Evolutionary conservation across 164 flowering plant species (phyloP).

Genomic region (Vitis labrusca): DNA sequence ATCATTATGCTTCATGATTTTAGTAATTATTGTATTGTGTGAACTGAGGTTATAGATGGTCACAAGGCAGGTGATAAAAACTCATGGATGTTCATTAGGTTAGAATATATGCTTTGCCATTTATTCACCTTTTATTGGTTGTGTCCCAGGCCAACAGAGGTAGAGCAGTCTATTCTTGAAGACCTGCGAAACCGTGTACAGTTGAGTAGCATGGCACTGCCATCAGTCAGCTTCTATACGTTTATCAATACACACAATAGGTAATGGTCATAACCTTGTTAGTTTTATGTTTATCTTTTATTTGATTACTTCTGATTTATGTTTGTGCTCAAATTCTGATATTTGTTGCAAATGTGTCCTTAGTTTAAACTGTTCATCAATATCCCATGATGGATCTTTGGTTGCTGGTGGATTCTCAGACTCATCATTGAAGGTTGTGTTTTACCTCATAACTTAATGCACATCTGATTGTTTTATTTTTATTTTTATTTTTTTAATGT

Average conservation of each 20-base stretch:
- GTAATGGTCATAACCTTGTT: slow-evolving; percentile 31
- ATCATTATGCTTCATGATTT: too few relatives aligned
- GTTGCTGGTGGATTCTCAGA: slow-evolving; percentile 99
- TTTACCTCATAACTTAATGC: not conserved
- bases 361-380: slow-evolving; percentile 87
- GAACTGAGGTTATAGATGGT: too few relatives aligned
- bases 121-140: slow-evolving; percentile 3
- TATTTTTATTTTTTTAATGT: not conserved
- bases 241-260: slow-evolving; percentile 87
- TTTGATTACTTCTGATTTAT: slow-evolving; percentile 1
- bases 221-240: slow-evolving; percentile 94
- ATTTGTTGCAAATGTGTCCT: slow-evolving; percentile 11
- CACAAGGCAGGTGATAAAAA: too few relatives aligned
- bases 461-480: not conserved
- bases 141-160: slow-evolving; percentile 65
- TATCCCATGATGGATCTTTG: slow-evolving; percentile 93
- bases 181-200: slow-evolving; percentile 92
- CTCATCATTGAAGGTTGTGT: slow-evolving; percentile 85
- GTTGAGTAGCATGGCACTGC: slow-evolving; percentile 75
- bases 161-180: slow-evolving; percentile 84
- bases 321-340: slow-evolving; percentile 5
- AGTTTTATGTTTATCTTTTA: not conserved
- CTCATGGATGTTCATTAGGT: too few relatives aligned
- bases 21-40: too few relatives aligned
- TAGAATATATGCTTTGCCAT: not conserved